Evolutionary conservation across 2,329 filamentous ascomycete species (phyloP), one percentile per base, ranked within the genome.

Genomic region (Plectosphaerella sp.): DNA sequence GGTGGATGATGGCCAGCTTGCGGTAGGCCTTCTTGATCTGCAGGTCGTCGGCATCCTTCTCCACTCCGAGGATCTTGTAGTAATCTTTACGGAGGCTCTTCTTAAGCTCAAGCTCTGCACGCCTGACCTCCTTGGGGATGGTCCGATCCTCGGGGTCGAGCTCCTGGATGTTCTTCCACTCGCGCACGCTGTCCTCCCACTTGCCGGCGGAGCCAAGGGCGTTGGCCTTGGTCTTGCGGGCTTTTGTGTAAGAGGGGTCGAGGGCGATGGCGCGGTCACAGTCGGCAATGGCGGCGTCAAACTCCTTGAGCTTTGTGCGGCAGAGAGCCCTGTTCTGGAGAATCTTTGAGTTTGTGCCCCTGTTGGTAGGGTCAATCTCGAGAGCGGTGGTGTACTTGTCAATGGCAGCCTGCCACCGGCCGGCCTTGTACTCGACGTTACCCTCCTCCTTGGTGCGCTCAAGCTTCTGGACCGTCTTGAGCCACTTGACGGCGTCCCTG

Each of bases 51-150:
- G 91, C 91, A 56, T 92, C 88, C 78, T 97, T 97, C 53, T 88
- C 77, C 9, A 99, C 75, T 6, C 87, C 89, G 50, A 99, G 83
- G 59, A 97, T 96, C 82, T 97, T 97, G 78, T 99, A 99, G 75
- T 96, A 97, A 66, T 99, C 94, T 73, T 99, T 99, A 56, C 94
- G 82, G 73, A 93, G 88, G 69, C 88, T 89, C 86, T 97, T 97
- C 85, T 99, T 99, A 57, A 97, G 76, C 73, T 99, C 94, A 24
- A 97, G 76, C 74, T 99, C 93, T 1, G 93, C 94, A 62, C 87
- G 89, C 52, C 89, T 87, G 45, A 97, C 84, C 63, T 99, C 94
- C 70, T 89, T 92, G 49, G 81, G 78, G 54, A 97, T 87, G 14
- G 80, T 84, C 42, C 86, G 83, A 68, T 99, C 94, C 57, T 86